Evolutionary conservation across 2,329 filamentous ascomycete species (phyloP).

Genomic region (Periconia digitata): DNA sequence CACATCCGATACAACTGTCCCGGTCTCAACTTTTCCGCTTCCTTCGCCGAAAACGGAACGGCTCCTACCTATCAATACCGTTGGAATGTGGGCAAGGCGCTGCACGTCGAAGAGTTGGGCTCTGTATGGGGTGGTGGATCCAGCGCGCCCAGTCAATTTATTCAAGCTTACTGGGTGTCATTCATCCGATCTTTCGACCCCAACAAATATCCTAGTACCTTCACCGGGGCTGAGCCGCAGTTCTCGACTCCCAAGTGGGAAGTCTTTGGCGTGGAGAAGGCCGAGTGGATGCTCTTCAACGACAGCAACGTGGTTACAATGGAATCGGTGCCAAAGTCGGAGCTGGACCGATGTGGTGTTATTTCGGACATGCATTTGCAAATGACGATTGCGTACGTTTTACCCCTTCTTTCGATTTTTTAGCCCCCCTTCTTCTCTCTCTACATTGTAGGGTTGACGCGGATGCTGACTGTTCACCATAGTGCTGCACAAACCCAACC

Average conservation of each 20-base stretch:
- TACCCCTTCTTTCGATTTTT: neutral
- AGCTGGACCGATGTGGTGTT: constrained; percentile 25
- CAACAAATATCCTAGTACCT: constrained; percentile 40
- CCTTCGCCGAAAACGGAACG: constrained; percentile 30
- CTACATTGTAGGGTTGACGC: neutral
- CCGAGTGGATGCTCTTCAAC: constrained; percentile 27
- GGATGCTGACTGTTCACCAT: constrained; percentile 11
- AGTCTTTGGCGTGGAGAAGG: constrained; percentile 17
- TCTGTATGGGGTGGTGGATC: constrained; percentile 44
- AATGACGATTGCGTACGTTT: constrained; percentile 32
- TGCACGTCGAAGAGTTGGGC: constrained; percentile 40
- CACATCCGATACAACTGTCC: constrained; percentile 55
- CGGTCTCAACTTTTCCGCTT: constrained; percentile 44
- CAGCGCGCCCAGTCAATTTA: constrained; percentile 28
- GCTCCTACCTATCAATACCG: constrained; percentile 50
- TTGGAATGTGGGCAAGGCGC: constrained; percentile 49
- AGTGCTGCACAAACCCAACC: neutral
- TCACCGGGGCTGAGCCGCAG: constrained; percentile 14
- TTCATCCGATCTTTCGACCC: constrained; percentile 46
- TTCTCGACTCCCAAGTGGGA: constrained; percentile 31
- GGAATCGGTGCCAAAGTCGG: constrained; percentile 24
- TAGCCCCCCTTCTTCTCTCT: no score
- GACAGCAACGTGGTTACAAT: constrained; percentile 32
- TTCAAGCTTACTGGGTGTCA: constrained; percentile 48
- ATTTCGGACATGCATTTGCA: constrained; percentile 31